Evolutionary conservation across 345 rosid genomes (phyloP), one percentile per base, ranked within the genome.

Genomic region (Salix exigua): DNA sequence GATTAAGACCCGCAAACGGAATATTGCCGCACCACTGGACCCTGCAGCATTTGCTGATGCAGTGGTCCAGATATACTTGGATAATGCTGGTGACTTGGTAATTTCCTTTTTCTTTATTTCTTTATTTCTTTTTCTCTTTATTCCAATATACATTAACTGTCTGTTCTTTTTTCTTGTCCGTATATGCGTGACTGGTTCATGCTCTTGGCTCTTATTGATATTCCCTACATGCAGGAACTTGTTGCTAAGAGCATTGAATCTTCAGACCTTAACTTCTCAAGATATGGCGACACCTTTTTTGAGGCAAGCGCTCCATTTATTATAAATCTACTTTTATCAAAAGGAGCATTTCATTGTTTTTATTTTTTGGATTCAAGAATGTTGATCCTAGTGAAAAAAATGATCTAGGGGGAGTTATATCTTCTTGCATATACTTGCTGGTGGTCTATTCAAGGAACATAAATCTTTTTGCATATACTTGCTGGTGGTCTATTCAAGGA

Each of bases 1-100:
- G 98, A 96, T 96, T 93, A 96, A 96, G 98, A 87, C 98, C 98
- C 97, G 98, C 97, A 96, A 96, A 88, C 91, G 98, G 91, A 96
- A 96, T 80, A 96, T 96, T 70, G 91, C 98, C 12, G 95, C 95
- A 19, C 98, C 99, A 13, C 87, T 92, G 87, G 98, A 92, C 94
- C 96, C 99, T 93, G 94, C 97, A 79, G 91, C 96, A 33, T 93
- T 93, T 86, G 87, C 99, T 31, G 98, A 92, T 91, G 97, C 94
- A 81, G 97, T 96, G 91, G 92, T 96, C 86, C 92, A 89, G 95
- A 93, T 96, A 73, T 96, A 96, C 76, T 72, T 90, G 89, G 98
- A 96, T 79, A 93, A 90, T 90, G 96, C 87, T 91, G 99, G 99
- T 86, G 97, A 96, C 90, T 84, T 96, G 94, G 99, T 96, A 89